Evolutionary conservation across 2,329 filamentous ascomycete genomes (phyloP), one percentile per base, ranked within the genome.

Genomic region (Colletotrichum australisinense): DNA sequence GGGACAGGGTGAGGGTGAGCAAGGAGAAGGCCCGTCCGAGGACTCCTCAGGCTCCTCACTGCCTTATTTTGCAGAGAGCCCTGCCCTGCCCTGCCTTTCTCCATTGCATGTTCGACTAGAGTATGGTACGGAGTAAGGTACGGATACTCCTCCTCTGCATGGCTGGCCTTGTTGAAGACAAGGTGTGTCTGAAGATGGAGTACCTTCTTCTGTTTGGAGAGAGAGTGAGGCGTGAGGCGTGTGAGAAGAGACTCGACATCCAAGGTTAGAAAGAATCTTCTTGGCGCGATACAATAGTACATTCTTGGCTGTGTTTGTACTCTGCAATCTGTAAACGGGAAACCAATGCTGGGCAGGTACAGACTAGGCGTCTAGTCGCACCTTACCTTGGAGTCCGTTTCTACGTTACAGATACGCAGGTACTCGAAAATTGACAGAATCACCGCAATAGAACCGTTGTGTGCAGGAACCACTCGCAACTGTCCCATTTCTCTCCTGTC

Each of bases 141-240:
- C 38, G 38, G 38, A 19, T 16, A 42, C 30, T 30, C 32, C 32
- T 16, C 22, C 46, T 35, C 52, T 53, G n/a, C 46, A 8, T 24
- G 35, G 63, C 52, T 16, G 30, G 26, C 62, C 22, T 28, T 22
- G 52, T 28, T 22, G 52, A 42, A 64, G 30, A 26, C 19, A 22
- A 56, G 52, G 24, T 42, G 22, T n/a, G 22, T 14, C 26, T n/a
- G 60, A 53, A 52, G n/a, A 63, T 22, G 42, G 52, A 11, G 49
- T 26, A 16, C 14, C 1, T 35, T 46, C 6, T n/a, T 30, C 42
- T 52, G 53, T 14, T 24, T 42, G 9, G n/a, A n/a, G n/a, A n/a
- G n/a, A 63, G 12, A 52, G 49, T 42, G 46, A 52, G 46, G 67
- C 46, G 63, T 69, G 26, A 64, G 58, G 66, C 42, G 49, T 46